These are phyloP conservation scores for Drechslerella coelobrocha DNA, from an alignment of 2,329 filamentous ascomycete genomes.

Conservation along the genomic window DNA sequence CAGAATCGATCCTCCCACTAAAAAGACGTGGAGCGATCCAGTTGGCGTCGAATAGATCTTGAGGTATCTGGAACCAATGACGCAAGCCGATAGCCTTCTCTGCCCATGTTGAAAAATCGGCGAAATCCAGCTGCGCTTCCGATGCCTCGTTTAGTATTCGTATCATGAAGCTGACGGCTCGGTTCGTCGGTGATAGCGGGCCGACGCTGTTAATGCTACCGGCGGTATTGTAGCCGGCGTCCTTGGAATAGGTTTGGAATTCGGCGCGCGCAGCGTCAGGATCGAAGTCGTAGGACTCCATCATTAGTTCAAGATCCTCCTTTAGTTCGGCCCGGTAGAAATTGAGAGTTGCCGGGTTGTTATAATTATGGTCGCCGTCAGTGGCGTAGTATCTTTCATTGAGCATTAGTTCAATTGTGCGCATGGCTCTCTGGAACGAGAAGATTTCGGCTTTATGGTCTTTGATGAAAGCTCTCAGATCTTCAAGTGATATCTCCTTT, in stretches of 20 bases:
- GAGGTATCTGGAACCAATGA: slow-evolving; percentile 12
- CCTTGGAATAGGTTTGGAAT: slow-evolving; percentile 4
- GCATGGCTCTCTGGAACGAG: slow-evolving; percentile 22
- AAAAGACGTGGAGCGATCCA: slow-evolving; percentile 18
- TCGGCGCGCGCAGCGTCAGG: background rate
- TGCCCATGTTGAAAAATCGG: slow-evolving; percentile 18
- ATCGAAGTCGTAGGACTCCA: background rate
- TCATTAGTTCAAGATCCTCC: background rate
- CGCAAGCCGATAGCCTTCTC: slow-evolving; percentile 16
- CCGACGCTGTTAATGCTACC: background rate
- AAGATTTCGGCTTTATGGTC: background rate
- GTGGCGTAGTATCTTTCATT: slow-evolving; percentile 7
- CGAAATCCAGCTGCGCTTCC: slow-evolving; percentile 9
- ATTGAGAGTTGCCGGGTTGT: slow-evolving; percentile 25
- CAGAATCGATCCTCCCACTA: slow-evolving; percentile 4
- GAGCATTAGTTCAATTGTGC: slow-evolving; percentile 10
- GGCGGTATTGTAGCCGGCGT: background rate
- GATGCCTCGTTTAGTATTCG: background rate
- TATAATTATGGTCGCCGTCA: background rate
- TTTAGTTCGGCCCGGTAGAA: background rate
- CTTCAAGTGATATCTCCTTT: slow-evolving; percentile 9
- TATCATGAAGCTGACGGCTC: slow-evolving; percentile 8
- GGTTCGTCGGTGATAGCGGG: slow-evolving; percentile 9
- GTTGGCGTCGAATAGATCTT: background rate
- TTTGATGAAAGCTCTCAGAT: slow-evolving; percentile 19